These are phyloP conservation scores for Alternaria consortialis DNA, from an alignment of 2,329 filamentous ascomycete species.

Conservation along the genomic window DNA sequence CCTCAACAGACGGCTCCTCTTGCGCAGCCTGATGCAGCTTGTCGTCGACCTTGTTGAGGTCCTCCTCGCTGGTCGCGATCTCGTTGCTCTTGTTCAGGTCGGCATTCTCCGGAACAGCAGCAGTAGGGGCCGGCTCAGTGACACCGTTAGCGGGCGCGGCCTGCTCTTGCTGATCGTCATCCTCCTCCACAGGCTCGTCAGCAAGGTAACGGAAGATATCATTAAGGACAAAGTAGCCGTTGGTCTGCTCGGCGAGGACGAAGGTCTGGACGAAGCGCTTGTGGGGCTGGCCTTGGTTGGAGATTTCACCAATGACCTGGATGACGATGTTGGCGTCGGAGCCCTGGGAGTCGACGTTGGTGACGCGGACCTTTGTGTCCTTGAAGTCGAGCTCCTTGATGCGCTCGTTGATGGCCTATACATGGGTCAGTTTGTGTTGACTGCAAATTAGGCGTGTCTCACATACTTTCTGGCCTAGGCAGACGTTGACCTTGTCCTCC, in stretches of 20 bases:
- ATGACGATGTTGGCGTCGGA: conserved; percentile 95
- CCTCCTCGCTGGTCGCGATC: conserved; percentile 55
- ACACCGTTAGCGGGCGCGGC: conserved; percentile 48
- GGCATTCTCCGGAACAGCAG: conserved; percentile 42
- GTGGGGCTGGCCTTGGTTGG: conserved; percentile 88
- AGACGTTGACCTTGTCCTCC: conserved; percentile 85
- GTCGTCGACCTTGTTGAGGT: conserved; percentile 68
- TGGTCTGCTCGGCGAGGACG: conserved; percentile 92
- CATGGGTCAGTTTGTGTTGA: conserved; percentile 5
- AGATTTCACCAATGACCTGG: conserved; percentile 97
- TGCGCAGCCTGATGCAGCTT: conserved; percentile 73
- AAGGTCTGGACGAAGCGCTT: conserved; percentile 99
- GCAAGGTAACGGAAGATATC: conserved; percentile 96
- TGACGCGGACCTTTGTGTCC: conserved; percentile 97
- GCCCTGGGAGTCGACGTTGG: conserved; percentile 96
- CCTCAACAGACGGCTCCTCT: conserved; percentile 41
- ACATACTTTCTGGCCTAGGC: conserved; percentile 85
- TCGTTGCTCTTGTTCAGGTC: conserved; percentile 47
- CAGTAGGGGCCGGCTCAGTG: conserved; percentile 53
- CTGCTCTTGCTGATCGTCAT: conserved; percentile 55
- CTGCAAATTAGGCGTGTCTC: neutral
- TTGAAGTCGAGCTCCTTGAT: conserved; percentile 94
- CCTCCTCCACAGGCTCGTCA: conserved; percentile 76
- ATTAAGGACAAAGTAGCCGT: conserved; percentile 97
- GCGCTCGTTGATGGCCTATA: conserved; percentile 87